Conservation (phyloP, 495 filamentous ascomycete species). For the Aspergillus ostianus region DNA sequence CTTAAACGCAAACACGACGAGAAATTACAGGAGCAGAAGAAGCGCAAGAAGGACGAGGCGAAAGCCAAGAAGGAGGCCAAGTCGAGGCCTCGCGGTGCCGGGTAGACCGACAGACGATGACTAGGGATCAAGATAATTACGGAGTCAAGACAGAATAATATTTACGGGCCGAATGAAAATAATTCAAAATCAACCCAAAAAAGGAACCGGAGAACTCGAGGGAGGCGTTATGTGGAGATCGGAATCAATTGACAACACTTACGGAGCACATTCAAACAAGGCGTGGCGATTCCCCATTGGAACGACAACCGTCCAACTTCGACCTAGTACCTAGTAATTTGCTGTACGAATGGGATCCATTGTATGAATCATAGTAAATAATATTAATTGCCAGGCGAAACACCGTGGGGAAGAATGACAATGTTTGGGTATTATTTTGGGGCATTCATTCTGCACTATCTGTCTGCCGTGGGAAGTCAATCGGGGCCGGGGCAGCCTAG, state of each 20-base stretch:
- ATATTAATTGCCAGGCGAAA: neutral
- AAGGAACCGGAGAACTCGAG: neutral
- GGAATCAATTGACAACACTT: neutral
- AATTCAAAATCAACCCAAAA: neutral
- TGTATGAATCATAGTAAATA: no score
- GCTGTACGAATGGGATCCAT: neutral
- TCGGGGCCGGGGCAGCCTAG: neutral
- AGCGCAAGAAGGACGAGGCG: conserved; percentile 86
- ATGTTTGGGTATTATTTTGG: neutral
- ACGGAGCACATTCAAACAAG: no score
- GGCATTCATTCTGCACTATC: neutral
- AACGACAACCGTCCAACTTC: neutral
- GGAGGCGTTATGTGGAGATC: neutral
- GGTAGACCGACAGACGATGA: conserved; percentile 19
- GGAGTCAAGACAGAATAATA: neutral
- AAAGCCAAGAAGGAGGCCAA: conserved; percentile 87
- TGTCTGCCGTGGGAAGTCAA: neutral
- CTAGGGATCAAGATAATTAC: neutral
- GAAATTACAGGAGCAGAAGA: conserved; percentile 85
- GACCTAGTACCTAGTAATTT: neutral
- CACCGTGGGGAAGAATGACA: neutral
- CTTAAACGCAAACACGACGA: conserved; percentile 92
- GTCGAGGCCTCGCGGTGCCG: conserved; percentile 75
- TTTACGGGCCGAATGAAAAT: neutral
- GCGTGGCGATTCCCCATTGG: neutral